Conservation (phyloP, 2,329 filamentous ascomycete genomes). For the Hypoxylon sp. region DNA sequence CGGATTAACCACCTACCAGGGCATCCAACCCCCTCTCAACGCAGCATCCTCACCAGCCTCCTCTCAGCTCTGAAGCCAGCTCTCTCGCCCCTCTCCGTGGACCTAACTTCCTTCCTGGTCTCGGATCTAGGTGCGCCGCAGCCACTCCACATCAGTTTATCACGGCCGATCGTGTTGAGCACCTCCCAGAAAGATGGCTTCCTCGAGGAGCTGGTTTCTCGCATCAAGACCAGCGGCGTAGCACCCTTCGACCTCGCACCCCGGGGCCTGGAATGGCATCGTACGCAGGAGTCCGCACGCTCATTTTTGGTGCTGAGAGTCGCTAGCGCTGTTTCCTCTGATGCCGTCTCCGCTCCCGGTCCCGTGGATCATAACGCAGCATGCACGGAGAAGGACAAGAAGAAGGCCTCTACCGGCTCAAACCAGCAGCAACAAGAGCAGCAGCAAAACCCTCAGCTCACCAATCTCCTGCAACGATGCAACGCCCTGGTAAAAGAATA, state of each 20-base stretch:
- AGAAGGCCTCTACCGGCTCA: background rate
- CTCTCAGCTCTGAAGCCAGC: slow-evolving; percentile 57
- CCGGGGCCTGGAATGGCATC: slow-evolving; percentile 64
- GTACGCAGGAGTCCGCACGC: slow-evolving; percentile 72
- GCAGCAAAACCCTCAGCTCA: slow-evolving; percentile 68
- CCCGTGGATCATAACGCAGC: background rate
- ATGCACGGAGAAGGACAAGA: background rate
- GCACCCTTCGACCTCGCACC: slow-evolving; percentile 60
- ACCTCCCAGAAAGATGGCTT: slow-evolving; percentile 82
- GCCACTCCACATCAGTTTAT: slow-evolving; percentile 92
- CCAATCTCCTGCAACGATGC: slow-evolving; percentile 74
- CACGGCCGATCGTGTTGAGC: slow-evolving; percentile 81
- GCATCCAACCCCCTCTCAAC: slow-evolving; percentile 58
- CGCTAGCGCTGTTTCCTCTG: slow-evolving; percentile 44
- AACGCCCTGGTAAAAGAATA: slow-evolving; percentile 74
- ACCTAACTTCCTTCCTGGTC: slow-evolving; percentile 77
- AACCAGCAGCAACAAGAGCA: slow-evolving; percentile 49
- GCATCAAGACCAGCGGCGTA: slow-evolving; percentile 57
- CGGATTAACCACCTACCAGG: slow-evolving; percentile 37
- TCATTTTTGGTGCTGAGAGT: slow-evolving; percentile 88
- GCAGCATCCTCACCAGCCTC: slow-evolving; percentile 62
- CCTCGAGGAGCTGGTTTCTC: slow-evolving; percentile 65
- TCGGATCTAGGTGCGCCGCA: slow-evolving; percentile 83
- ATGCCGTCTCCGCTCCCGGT: background rate
- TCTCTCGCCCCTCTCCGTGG: slow-evolving; percentile 51